Conservation (phyloP, 2,329 filamentous ascomycete species). For the Fusarium chuoi region DNA sequence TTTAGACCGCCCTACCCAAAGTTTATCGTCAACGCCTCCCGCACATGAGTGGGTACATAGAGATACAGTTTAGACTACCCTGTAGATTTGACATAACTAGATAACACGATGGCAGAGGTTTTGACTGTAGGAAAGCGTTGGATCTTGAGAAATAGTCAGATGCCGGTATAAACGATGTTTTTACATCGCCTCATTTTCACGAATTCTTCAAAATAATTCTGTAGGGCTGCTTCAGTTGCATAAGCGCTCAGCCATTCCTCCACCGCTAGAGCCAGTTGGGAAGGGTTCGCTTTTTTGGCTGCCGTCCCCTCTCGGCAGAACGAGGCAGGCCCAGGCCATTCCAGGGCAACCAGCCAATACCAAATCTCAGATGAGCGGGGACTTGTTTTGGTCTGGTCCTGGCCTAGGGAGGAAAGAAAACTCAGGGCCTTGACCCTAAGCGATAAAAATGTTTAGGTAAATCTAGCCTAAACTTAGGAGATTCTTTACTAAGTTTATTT, state of each 20-base stretch:
- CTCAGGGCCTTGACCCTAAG: too few species aligned
- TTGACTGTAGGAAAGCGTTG: accelerated
- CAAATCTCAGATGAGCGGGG: constrained; percentile 6
- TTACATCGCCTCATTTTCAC: background rate
- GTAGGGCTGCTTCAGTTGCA: constrained; percentile 4
- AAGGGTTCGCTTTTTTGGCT: background rate
- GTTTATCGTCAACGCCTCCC: background rate
- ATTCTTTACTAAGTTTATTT: too few species aligned
- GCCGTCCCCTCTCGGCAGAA: constrained; percentile 8
- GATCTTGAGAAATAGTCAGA: accelerated
- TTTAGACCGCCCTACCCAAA: background rate
- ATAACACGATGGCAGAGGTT: too few species aligned
- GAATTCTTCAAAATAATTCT: background rate
- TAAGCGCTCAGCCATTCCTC: background rate
- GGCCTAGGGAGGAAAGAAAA: background rate
- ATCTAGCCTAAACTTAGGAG: too few species aligned
- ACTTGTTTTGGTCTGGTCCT: constrained; percentile 5
- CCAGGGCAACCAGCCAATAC: constrained; percentile 11
- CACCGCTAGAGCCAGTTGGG: constrained; percentile 5
- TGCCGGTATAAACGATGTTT: accelerated
- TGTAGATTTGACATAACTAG: background rate
- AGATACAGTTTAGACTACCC: background rate
- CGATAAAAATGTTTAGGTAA: too few species aligned
- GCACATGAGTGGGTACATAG: background rate
- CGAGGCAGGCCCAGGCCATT: constrained; percentile 16